A percentile compares a stretch with the other conserved stretches of the same genome.
Evolutionary conservation across 2,329 filamentous ascomycete genomes (phyloP).

Genomic region (Colletotrichum sp.): DNA sequence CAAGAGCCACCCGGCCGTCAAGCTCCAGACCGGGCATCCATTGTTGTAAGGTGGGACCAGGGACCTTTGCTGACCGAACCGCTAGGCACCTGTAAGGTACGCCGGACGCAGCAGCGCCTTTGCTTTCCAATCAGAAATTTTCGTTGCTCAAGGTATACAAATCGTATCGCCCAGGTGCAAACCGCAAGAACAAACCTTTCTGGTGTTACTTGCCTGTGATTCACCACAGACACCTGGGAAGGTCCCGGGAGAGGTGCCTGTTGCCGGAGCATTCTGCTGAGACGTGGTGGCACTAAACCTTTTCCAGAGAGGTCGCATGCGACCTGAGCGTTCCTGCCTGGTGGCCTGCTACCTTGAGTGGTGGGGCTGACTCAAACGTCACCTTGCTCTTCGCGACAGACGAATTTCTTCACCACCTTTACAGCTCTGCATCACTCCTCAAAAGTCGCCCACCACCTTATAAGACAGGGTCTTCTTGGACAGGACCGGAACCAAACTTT

Average conservation of each 20-base stretch:
- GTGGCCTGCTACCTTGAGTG: neutral
- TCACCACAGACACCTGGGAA: neutral
- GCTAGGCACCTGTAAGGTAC: neutral
- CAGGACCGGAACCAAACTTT: neutral
- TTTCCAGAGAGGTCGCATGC: conserved; percentile 4
- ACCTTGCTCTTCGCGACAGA: conserved; percentile 21
- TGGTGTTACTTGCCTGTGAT: neutral
- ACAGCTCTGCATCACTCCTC: neutral
- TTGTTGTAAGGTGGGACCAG: neutral
- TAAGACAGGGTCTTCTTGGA: neutral
- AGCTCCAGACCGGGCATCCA: neutral
- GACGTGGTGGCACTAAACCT: neutral
- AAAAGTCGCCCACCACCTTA: neutral
- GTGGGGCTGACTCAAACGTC: conserved; percentile 23
- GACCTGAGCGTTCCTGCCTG: conserved; percentile 13
- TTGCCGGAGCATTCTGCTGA: neutral
- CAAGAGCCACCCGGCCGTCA: neutral
- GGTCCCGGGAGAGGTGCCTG: neutral
- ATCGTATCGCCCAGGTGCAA: neutral
- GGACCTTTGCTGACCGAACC: neutral
- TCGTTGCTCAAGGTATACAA: neutral
- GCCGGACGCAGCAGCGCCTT: neutral
- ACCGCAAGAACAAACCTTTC: neutral
- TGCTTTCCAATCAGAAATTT: neutral
- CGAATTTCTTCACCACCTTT: conserved; percentile 13